A percentile compares a stretch with the other conserved stretches of the same genome.
Evolutionary conservation across 345 rosid species (phyloP).

Genomic region (Dipteronia dyeriana): DNA sequence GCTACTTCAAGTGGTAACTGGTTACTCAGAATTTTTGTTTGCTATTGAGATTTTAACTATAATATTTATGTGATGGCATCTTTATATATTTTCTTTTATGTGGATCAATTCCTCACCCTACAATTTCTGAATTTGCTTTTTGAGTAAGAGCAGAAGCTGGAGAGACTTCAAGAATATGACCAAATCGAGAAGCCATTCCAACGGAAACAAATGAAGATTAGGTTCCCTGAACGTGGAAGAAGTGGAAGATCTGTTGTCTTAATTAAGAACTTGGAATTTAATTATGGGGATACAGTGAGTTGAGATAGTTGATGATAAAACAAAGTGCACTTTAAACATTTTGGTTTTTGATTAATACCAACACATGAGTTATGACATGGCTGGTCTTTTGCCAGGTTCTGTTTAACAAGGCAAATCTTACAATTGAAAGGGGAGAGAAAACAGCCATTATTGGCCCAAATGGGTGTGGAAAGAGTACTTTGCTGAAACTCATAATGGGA

Average conservation of each 20-base stretch:
- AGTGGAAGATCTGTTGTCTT: constrained; percentile 78
- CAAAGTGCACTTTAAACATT: neutral
- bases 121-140: constrained; percentile 9
- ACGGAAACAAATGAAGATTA: constrained; percentile 88
- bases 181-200: constrained; percentile 91
- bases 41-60: neutral
- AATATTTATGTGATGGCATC: neutral
- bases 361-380: constrained; percentile 15
- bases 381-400: constrained; percentile 49
- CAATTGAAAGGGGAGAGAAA: constrained; percentile 84
- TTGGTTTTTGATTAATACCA: neutral
- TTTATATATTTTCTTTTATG: constrained; percentile 10
- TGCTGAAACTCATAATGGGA: constrained; percentile 83
- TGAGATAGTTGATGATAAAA: constrained; percentile 1
- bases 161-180: constrained; percentile 77
- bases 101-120: constrained; percentile 2
- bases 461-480: constrained; percentile 94
- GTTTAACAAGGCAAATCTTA: constrained; percentile 68
- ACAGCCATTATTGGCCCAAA: constrained; percentile 91
- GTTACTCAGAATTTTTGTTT: neutral
- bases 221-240: constrained; percentile 92
- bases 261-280: constrained; percentile 70
- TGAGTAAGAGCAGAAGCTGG: constrained; percentile 62
- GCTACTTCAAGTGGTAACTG: neutral
- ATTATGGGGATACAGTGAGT: constrained; percentile 75